Base-by-base conservation (phyloP, 257 asterid genomes). In the Orobanche coerulescens region DNA sequence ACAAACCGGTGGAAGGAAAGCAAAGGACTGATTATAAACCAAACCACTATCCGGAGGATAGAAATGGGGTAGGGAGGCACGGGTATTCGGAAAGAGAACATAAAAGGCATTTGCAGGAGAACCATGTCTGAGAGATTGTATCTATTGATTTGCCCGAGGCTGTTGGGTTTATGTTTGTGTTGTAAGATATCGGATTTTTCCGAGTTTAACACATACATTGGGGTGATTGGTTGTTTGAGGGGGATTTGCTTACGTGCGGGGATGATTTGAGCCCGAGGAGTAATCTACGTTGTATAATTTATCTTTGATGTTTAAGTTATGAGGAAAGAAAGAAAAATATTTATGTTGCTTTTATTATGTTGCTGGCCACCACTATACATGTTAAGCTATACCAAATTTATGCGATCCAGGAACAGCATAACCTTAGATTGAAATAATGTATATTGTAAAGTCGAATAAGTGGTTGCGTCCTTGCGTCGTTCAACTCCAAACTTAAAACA, bases 71-170 rank as follows among this genome's bases (percentile, higher is more conserved):
- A 19, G 90, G 82, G 55, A 78, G 83, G 78, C 74, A 72, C 12
- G 85, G 80, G 12, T 76, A 82, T 78, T 73, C 94, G 2, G 96
- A 87, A 62, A 78, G 92, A 71, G 94, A 83, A 73, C 87, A 81
- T 72, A 84, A 88, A 61, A 70, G 89, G 78, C 94, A 81, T 33
- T 46, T 74, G 65, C 94, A 81, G 70, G 87, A 88, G 76, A 85
- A 84, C 48, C 94, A 77, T 54, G 92, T 72, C 30, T 82, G 74
- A 77, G 61, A 23, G n/a, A n/a, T n/a, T n/a, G n/a, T n/a, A n/a
- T n/a, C n/a, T n/a, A n/a, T 19, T 42, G 59, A 18, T 42, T 34
- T 34, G 22, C 50, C 5, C 31, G 31, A 26, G 5, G 31, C 2
- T 49, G 20, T 8, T 49, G 22, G 33, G 9, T n/a, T n/a, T n/a